Base-by-base conservation (phyloP, 768 basidiomycete genomes). In the Russula sp. region DNA sequence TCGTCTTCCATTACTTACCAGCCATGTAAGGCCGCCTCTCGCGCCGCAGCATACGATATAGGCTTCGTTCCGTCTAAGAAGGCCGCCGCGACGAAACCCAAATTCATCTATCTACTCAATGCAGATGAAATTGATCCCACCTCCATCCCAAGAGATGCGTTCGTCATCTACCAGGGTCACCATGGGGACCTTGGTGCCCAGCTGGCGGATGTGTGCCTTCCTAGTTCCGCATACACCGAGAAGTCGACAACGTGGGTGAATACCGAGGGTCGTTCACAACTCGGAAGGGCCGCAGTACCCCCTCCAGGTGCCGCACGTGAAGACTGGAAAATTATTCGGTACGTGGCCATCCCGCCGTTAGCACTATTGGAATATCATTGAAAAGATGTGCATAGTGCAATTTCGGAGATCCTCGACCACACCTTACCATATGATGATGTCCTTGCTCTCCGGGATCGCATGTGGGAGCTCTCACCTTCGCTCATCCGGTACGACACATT, bases 151-250 rank as follows among this genome's bases (percentile, higher is more conserved):
- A 77, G 82, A 59, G 83, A 93, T 68, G 93, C 96, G 3, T 98
- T 98, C 69, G 95, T 98, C 49, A 96, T 99, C 14, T 99, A 99
- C 74, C 97, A 98, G 70, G 97, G 97, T 39, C 95, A 98, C 73
- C 97, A 99, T 71, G 97, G 97, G 68, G 97, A 99, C 73, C 78
- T 92, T 58, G 96, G 97, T 39, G 97, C 97, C 3, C 91, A 93
- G 69, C 85, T 94, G 25, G 97, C 97, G n/a, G 97, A 99, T 70
- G 93, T 98, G 61, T 92, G 90, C 72, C 77, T 98, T 18, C 97
- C 97, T 16, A 92, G 82, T 8, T 83, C 88, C 16, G 97, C 97
- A 3, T 98, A 97, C 76, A 98, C 96, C 2, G 97, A 98, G 77
- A 89, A 89, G 72, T 78, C 83, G 8, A 80, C 81, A 51, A 98